Conservation (phyloP, 345 rosid species). For the Aegle marmelos region DNA sequence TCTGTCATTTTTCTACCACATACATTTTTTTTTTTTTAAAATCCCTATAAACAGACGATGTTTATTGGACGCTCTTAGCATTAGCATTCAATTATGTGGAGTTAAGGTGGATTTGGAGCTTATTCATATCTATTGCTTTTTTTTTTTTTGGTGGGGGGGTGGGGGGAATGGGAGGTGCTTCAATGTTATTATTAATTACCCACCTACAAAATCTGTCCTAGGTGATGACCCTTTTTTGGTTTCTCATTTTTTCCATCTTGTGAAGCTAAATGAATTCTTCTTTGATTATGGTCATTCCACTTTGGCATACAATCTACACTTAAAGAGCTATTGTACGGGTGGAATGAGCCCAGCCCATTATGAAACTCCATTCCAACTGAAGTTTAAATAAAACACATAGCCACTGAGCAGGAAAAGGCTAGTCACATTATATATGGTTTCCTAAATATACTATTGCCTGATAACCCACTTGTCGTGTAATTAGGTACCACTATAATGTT, state of each 20-base stretch:
- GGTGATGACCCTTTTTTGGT: no score
- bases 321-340: not conserved
- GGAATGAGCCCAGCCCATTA: not conserved
- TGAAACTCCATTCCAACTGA: not conserved
- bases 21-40: not conserved
- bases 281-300: not conserved
- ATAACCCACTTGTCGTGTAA: conserved; percentile 15
- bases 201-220: not conserved
- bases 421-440: not conserved
- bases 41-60: not conserved
- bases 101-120: not conserved
- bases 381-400: conserved; percentile 1
- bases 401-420: not conserved
- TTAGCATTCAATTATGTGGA: not conserved
- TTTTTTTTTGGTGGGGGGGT: not conserved
- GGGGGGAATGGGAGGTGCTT: not conserved
- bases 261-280: not conserved
- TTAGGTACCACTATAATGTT: conserved; percentile 96
- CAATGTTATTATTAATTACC: not conserved
- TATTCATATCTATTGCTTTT: not conserved
- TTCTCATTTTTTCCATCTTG: not conserved
- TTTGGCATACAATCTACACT: not conserved
- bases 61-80: not conserved
- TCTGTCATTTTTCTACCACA: not conserved
- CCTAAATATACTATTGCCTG: not conserved